These are phyloP conservation scores for Leccinum pachyderme DNA, from an alignment of 1,284 basidiomycete species.

Conservation along the genomic window DNA sequence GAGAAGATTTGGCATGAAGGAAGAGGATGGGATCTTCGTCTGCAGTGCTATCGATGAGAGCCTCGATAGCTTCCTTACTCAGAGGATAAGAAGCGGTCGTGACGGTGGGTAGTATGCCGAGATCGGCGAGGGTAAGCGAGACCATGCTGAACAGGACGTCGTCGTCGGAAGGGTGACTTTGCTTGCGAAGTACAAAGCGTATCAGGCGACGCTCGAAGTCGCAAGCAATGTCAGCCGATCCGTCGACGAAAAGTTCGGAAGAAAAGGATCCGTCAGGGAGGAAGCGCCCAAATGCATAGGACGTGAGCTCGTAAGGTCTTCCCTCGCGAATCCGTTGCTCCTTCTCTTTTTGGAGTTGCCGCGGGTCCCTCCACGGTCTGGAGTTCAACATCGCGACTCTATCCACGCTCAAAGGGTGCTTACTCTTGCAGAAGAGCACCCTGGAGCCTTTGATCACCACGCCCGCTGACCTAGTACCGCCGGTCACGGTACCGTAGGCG, in stretches of 20 bases:
- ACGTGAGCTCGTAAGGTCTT: slow-evolving; percentile 21
- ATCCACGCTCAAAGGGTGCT: slow-evolving; percentile 14
- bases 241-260: slow-evolving; percentile 31
- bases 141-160: neutral
- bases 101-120: neutral
- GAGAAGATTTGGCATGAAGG: slow-evolving; percentile 25
- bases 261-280: slow-evolving; percentile 36
- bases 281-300: slow-evolving; percentile 38
- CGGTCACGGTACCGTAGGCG: slow-evolving; percentile 20
- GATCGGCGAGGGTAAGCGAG: neutral
- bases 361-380: slow-evolving; percentile 34
- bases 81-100: slow-evolving; percentile 19
- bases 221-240: slow-evolving; percentile 33
- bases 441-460: slow-evolving; percentile 26
- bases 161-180: slow-evolving; percentile 11
- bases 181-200: slow-evolving; percentile 29
- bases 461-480: slow-evolving; percentile 10
- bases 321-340: slow-evolving; percentile 25
- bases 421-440: slow-evolving; percentile 26
- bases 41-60: slow-evolving; percentile 14
- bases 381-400: slow-evolving; percentile 25
- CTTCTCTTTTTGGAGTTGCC: slow-evolving; percentile 23
- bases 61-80: slow-evolving; percentile 4
- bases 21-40: slow-evolving; percentile 21
- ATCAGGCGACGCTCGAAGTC: slow-evolving; percentile 31